Evolutionary conservation across 371 early-diverging fungal species (phyloP), one percentile per base, ranked within the genome.

Genomic region (Coemansia sp.): DNA sequence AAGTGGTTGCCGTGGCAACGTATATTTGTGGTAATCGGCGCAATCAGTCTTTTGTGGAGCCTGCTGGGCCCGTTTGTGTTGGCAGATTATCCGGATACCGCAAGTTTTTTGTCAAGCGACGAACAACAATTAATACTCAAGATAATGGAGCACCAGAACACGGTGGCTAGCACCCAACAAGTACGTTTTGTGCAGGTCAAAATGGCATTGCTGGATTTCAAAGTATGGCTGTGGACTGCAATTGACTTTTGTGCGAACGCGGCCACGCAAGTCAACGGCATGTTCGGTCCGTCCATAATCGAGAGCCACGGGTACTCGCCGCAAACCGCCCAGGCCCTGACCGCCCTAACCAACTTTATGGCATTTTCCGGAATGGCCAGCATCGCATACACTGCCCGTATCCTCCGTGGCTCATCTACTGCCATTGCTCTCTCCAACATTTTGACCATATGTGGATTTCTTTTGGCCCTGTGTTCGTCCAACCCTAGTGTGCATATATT

Each of bases 191-290:
- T 28, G 15, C 80, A 83, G 63, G 61, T 82, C 7, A 24, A 24
- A 1, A 58, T 61, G 56, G 68, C 80, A 0, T 21, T 80, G 48
- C 44, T 40, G 7, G 84, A 84, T 58, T 29, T n/a, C 46, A 80
- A 71, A 53, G 66, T 78, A n/a, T 79, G 72, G 73, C 59, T 83
- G 29, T 83, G 69, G 67, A 70, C 76, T 4, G 1, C 70, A 2
- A 70, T 74, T 11, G 82, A 80, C 69, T 71, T 84, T 32, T 72
- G 78, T 36, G 69, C 79, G 21, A 79, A 79, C 46, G 70, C 69
- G 0, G 70, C 72, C 6, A 73, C 78, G 5, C 77, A 75, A 39
- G 73, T 79, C 39, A 73, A 78, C 46, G 78, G 80, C 13, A 65
- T 79, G 63, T 79, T 79, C 23, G 79, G 79, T 2, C 76, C 79